Evolutionary conservation across 1,284 basidiomycete genomes (phyloP), one percentile per base, ranked within the genome.

Genomic region (Cutaneotrichosporon cavernicola): DNA sequence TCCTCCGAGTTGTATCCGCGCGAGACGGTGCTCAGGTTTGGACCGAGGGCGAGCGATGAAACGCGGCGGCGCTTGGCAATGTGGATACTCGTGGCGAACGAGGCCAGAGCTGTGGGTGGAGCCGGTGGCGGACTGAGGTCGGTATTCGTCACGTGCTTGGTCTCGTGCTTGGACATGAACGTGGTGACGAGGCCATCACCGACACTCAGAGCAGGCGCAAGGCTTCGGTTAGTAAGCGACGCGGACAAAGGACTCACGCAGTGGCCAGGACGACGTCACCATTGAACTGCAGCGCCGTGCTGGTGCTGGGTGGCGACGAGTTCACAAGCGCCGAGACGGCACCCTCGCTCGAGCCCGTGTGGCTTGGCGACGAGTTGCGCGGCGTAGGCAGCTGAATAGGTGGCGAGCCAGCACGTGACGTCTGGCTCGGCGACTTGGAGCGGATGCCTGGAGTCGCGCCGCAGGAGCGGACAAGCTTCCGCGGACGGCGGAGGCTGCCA

Each of bases 31-130:
- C 49, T 22, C 49, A 30, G 26, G 22, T 22, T 13, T 4, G 49
- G 49, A 22, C 49, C 49, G 49, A 50, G 49, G 49, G 49, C 26
- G 22, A 50, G 49, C 4, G 49, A 46, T n/a, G 43, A 46, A 18
- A 46, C 3, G 22, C 49, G 49, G 8, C 26, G 49, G 49, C 49
- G 49, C 22, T 50, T 50, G 49, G 49, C 30, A 5, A 46, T 46
- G 43, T 46, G 43, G 18, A n/a, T n/a, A 18, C 18, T 46, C 9
- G 49, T 11, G 22, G 49, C 21, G 49, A 50, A 22, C 49, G 49
- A 26, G 49, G 49, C 49, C 13, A 30, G 11, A 2, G 49, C 49
- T 5, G 49, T 26, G 22, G 49, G 49, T 11, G 49, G 49, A 21
- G 22, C 9, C 9, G 49, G 49, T 5, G 49, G 21, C 11, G 22